phyloP scores from a whole-genome alignment of 805 yeast genomes.

The Martiniozyma abietophila region DNA sequence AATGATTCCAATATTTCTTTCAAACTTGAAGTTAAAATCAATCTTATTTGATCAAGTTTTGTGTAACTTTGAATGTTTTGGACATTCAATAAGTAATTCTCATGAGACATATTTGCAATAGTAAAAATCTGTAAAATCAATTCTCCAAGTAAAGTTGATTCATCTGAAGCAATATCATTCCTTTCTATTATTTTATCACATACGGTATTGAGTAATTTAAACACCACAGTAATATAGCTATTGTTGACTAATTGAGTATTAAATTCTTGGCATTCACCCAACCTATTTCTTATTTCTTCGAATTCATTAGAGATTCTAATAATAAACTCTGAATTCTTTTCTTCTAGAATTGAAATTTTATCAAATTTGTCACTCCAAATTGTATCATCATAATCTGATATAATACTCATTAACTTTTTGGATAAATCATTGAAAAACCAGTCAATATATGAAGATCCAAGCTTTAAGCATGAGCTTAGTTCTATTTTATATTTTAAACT shows the following conservation, averaged over 20 bases:
- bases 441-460: slow-evolving; percentile 17
- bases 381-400: slow-evolving; percentile 14
- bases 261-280: slow-evolving; percentile 6
- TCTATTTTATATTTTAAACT: slow-evolving; percentile 13
- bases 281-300: background rate
- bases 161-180: slow-evolving; percentile 25
- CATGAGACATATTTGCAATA: background rate
- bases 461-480: slow-evolving; percentile 16
- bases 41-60: slow-evolving; percentile 22
- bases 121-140: slow-evolving; percentile 7
- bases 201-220: slow-evolving; percentile 14
- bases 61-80: slow-evolving; percentile 19
- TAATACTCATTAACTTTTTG: slow-evolving; percentile 5
- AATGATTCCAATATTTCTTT: slow-evolving; percentile 39
- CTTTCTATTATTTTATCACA: slow-evolving; percentile 16
- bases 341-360: slow-evolving; percentile 6
- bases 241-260: slow-evolving; percentile 18
- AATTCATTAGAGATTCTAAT: slow-evolving; percentile 7
- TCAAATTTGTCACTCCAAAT: slow-evolving; percentile 12
- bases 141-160: slow-evolving; percentile 19
- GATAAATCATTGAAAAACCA: slow-evolving; percentile 7
- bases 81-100: slow-evolving; percentile 7
- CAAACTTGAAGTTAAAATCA: slow-evolving; percentile 28
- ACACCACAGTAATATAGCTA: slow-evolving; percentile 13
- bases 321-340: slow-evolving; percentile 12